Base-by-base conservation (phyloP, 768 basidiomycete genomes). In the Mycena capillaripes region DNA sequence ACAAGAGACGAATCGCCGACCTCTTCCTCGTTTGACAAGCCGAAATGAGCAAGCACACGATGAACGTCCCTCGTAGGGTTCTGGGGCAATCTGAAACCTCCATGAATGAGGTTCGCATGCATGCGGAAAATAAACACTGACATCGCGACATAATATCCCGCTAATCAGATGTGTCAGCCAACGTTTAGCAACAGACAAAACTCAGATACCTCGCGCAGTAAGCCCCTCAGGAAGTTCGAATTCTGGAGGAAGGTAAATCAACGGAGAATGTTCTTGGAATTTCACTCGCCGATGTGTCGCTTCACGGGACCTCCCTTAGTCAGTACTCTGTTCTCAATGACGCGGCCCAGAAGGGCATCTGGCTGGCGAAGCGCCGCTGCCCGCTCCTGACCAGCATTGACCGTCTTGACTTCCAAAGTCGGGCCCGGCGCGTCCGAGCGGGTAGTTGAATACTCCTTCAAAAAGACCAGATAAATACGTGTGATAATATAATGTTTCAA, bases 71-170 rank as follows among this genome's bases (percentile, higher is more conserved):
- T 76, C 1, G 69, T n/a, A 2, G 86, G 86, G 67, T 87, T 87
- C 19, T 81, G 80, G 0, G 86, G 86, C 16, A 87, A 72, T 25
- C 84, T 85, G 58, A 12, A 50, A 11, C 19, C 10, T 30, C 53
- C 2, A 19, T n/a, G 1, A 30, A 46, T 27, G 2, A 9, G 5
- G 9, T 21, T 5, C n/a, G 3, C 16, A 30, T 11, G 9, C 19
- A 29, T 38, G 38, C 16, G 0, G 7, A 10, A 29, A 6, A 4
- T 5, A 3, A 9, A 19, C 14, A 17, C 84, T 71, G 59, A 84
- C 82, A 89, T 81, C 6, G 85, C 83, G 2, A 88, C 78, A 73
- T 89, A 89, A 64, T 88, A 87, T 7, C 87, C 87, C 17, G 86
- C 80, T 74, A 59, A 42, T 40, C 4, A 10, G 2, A 42, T 5